A percentile compares a stretch with the other conserved stretches of the same genome.
Conservation (phyloP, 306 rosid genomes). For the Dicorynia guianensis region DNA sequence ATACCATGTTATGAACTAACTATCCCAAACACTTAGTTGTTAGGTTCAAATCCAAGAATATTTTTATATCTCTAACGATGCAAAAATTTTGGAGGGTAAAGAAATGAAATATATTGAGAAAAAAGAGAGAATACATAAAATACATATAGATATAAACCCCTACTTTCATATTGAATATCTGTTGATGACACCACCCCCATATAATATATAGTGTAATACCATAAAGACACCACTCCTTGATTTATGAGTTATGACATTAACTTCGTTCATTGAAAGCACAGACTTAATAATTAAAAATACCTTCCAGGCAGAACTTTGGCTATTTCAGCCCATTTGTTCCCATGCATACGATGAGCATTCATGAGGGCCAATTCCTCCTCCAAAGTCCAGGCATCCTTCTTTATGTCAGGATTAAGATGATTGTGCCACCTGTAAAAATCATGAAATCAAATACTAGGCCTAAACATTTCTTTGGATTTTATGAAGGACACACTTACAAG, state of each 20-base stretch:
- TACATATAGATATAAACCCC: constrained; percentile 20
- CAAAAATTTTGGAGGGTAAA: background rate
- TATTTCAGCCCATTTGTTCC: constrained; percentile 99
- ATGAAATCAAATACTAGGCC: constrained; percentile 3
- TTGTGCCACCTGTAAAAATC: constrained; percentile 90
- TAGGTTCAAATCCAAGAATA: no score
- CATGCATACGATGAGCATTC: constrained; percentile 83
- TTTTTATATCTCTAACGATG: no score
- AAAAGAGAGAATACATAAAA: constrained; percentile 21
- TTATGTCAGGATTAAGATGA: constrained; percentile 95
- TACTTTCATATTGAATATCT: constrained; percentile 15
- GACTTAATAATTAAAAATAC: constrained; percentile 53
- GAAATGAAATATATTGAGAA: background rate
- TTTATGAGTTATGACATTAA: constrained; percentile 32
- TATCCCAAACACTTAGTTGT: no score
- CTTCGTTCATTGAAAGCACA: constrained; percentile 21
- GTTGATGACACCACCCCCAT: background rate
- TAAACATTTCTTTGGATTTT: background rate
- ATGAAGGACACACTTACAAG: constrained; percentile 1
- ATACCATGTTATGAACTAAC: no score
- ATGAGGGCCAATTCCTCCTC: constrained; percentile 90
- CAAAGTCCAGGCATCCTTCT: constrained; percentile 91
- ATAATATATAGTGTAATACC: constrained; percentile 13
- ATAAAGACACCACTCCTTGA: constrained; percentile 27
- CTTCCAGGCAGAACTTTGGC: constrained; percentile 96